A percentile compares a stretch with the other conserved stretches of the same genome.
phyloP scores from a whole-genome alignment of 2,329 filamentous ascomycete genomes.

The Zasmidium cellare region DNA sequence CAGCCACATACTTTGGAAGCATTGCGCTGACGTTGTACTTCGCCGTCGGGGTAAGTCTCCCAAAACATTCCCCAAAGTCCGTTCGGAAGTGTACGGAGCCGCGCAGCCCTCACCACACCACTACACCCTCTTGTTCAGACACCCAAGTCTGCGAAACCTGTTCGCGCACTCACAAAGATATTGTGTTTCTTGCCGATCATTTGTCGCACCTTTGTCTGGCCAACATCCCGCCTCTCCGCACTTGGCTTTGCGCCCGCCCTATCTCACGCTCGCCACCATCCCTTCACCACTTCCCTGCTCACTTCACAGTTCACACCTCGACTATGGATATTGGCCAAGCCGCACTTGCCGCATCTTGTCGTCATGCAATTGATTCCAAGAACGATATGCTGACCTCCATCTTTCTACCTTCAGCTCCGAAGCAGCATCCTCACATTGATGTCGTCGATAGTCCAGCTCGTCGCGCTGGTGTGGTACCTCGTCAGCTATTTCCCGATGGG shows the following conservation, averaged over 20 bases:
- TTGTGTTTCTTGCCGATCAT: conserved; percentile 26
- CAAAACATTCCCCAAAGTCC: conserved; percentile 7
- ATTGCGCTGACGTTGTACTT: conserved; percentile 90
- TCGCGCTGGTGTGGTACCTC: conserved; percentile 85
- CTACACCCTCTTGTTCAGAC: conserved; percentile 13
- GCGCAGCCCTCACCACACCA: conserved; percentile 12
- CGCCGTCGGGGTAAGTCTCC: conserved; percentile 76
- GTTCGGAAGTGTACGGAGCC: conserved; percentile 12
- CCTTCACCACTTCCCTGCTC: neutral
- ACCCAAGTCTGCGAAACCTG: conserved; percentile 8
- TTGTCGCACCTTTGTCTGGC: conserved; percentile 19
- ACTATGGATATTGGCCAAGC: conserved; percentile 2
- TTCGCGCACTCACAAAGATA: conserved; percentile 21
- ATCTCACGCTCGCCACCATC: conserved; percentile 12
- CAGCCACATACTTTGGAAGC: conserved; percentile 90
- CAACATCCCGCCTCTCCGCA: conserved; percentile 9
- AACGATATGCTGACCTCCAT: conserved; percentile 34
- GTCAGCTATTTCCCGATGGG: conserved; percentile 99
- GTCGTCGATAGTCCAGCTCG: conserved; percentile 79
- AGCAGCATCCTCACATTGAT: conserved; percentile 83
- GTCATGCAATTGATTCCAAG: conserved; percentile 8
- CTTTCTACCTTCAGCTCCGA: conserved; percentile 67
- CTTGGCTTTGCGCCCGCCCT: conserved; percentile 9
- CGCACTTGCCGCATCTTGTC: conserved; percentile 12
- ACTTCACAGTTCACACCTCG: neutral